Conservation (phyloP, 495 filamentous ascomycete genomes). For the Penicillium desertorum region DNA sequence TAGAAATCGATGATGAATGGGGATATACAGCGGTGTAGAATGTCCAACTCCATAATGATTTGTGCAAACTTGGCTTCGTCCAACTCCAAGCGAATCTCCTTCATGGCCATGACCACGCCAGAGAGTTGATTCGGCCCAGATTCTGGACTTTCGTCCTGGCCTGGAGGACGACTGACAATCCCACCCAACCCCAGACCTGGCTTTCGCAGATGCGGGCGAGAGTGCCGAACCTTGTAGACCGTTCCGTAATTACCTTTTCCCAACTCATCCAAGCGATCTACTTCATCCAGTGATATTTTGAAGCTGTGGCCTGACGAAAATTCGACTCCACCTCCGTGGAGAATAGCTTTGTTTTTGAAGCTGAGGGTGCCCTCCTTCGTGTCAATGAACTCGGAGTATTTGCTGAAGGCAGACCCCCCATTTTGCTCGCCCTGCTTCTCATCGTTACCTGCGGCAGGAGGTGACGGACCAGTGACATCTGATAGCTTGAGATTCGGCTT, state of each 20-base stretch:
- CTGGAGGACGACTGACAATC: conserved; percentile 49
- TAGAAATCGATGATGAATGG: conserved; percentile 99
- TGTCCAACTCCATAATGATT: conserved; percentile 97
- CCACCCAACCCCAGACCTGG: conserved; percentile 74
- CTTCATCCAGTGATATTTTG: conserved; percentile 91
- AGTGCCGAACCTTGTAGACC: conserved; percentile 93
- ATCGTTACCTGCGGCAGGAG: conserved; percentile 22
- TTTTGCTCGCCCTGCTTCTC: conserved; percentile 22
- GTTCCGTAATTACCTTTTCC: conserved; percentile 99
- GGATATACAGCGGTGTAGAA: conserved; percentile 90
- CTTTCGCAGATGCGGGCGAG: conserved; percentile 71
- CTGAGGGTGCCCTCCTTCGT: conserved; percentile 85
- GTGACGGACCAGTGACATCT: conserved; percentile 43
- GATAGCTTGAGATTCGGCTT: conserved; percentile 54
- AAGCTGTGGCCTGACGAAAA: conserved; percentile 89
- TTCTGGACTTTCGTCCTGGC: conserved; percentile 29
- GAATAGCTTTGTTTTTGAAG: conserved; percentile 89
- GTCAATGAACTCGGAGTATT: conserved; percentile 90
- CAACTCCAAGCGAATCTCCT: conserved; percentile 94
- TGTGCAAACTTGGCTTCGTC: conserved; percentile 95
- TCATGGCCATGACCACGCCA: conserved; percentile 96
- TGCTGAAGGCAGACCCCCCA: conserved; percentile 71
- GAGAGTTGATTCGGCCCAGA: conserved; percentile 43
- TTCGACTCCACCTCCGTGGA: conserved; percentile 84
- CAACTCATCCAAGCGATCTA: conserved; percentile 91